Conservation (phyloP, 2,329 filamentous ascomycete genomes). For the Cordyceps sp. region DNA sequence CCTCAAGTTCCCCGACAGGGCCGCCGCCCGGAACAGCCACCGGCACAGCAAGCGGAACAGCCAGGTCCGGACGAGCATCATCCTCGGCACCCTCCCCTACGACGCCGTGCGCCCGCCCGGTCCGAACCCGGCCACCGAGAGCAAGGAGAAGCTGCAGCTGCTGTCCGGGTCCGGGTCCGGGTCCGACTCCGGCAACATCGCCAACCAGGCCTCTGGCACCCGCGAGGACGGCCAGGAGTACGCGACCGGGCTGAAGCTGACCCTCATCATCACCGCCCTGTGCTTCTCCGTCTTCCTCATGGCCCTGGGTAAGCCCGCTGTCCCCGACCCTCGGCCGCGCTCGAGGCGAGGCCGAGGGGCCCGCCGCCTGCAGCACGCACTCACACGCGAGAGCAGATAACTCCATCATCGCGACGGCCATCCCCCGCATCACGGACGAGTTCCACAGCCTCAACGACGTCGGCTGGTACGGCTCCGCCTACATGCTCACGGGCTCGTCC, state of each 20-base stretch:
- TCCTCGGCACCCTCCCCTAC: no score
- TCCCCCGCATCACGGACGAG: slow-evolving; percentile 31
- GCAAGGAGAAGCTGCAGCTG: slow-evolving; percentile 11
- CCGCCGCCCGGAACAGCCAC: slow-evolving; percentile 2
- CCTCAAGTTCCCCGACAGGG: slow-evolving; percentile 7
- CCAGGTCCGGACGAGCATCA: no score
- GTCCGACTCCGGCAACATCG: slow-evolving; percentile 3
- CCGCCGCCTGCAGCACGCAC: neutral
- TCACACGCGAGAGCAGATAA: slow-evolving; percentile 15
- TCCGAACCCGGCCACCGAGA: slow-evolving; percentile 6
- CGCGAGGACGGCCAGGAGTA: slow-evolving; percentile 12
- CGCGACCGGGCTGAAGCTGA: slow-evolving; percentile 20
- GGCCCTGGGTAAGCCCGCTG: slow-evolving; percentile 18
- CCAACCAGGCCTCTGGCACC: neutral
- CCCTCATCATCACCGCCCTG: slow-evolving; percentile 28
- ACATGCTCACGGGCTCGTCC: slow-evolving; percentile 30
- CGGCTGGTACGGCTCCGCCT: slow-evolving; percentile 35
- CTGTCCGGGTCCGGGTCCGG: slow-evolving; percentile 4
- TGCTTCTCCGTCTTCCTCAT: slow-evolving; percentile 40
- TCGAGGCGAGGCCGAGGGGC: neutral
- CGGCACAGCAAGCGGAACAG: no score
- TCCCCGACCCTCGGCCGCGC: no score
- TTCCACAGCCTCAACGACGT: slow-evolving; percentile 28
- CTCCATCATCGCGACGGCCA: slow-evolving; percentile 34
- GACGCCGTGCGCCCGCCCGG: no score